Evolutionary conservation across 1,139 yeast species (phyloP).

Genomic region (Yamadazyma siamensis): DNA sequence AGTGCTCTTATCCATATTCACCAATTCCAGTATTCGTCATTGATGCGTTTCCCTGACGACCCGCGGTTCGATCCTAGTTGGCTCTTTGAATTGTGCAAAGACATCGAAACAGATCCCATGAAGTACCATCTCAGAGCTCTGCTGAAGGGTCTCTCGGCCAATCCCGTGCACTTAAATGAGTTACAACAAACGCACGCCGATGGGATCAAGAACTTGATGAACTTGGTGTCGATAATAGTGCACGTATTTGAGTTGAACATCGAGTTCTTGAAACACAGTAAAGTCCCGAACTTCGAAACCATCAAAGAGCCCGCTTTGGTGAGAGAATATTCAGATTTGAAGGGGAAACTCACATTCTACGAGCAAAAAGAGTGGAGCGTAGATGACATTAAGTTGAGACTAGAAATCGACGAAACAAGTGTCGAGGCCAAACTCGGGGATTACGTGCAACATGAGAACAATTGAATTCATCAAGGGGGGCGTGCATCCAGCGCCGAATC

Average conservation of each 20-base stretch:
- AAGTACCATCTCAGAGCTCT: conserved; percentile 47
- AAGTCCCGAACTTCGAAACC: conserved; percentile 36
- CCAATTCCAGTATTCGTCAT: conserved; percentile 23
- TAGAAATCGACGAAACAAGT: conserved; percentile 10
- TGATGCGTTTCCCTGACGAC: conserved; percentile 22
- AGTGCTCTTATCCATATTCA: conserved; percentile 24
- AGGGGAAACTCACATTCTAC: conserved; percentile 24
- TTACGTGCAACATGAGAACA: no score
- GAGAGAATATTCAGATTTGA: conserved; percentile 9
- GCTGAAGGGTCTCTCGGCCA: conserved; percentile 33
- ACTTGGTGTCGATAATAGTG: conserved; percentile 26
- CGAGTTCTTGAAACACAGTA: conserved; percentile 40
- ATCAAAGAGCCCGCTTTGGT: conserved; percentile 20
- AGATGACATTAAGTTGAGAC: conserved; percentile 39
- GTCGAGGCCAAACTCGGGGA: no score
- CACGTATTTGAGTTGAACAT: conserved; percentile 35
- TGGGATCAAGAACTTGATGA: conserved; percentile 25
- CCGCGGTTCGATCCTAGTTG: conserved; percentile 27
- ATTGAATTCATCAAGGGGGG: no score
- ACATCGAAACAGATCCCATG: conserved; percentile 47
- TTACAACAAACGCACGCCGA: conserved; percentile 23
- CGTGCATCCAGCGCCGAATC: no score
- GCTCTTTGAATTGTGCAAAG: conserved; percentile 41
- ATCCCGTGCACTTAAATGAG: conserved; percentile 37
- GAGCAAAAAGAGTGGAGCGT: conserved; percentile 37